Conservation (phyloP, 306 rosid genomes). For the Ormosia semicastrata region DNA sequence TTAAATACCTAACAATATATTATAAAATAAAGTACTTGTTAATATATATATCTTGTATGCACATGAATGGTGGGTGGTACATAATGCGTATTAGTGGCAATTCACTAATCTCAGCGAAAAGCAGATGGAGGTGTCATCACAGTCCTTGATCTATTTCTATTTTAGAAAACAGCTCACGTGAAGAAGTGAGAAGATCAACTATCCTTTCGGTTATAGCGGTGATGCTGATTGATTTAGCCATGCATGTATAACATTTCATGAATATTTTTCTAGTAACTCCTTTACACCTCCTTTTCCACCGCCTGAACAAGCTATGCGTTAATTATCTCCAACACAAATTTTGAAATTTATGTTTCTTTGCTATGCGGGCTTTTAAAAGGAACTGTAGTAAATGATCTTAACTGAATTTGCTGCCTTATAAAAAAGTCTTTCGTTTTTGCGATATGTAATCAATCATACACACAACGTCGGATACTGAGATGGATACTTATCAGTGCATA, state of each 20-base stretch:
- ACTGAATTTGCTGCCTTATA: background rate
- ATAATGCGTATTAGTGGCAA: background rate
- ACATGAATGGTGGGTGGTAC: background rate
- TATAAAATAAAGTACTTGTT: background rate
- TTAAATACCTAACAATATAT: conserved; percentile 17
- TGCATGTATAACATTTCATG: background rate
- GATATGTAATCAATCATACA: background rate
- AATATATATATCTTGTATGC: background rate
- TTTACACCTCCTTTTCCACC: background rate
- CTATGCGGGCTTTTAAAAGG: background rate
- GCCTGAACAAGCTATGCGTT: background rate
- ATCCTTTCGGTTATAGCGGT: too few species aligned
- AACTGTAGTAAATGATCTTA: background rate
- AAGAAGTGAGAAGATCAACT: background rate
- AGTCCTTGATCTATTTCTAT: background rate
- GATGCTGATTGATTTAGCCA: background rate
- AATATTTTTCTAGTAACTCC: background rate
- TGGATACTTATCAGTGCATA: background rate
- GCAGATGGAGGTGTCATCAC: background rate
- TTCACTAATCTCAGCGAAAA: background rate
- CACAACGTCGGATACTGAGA: background rate
- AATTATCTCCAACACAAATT: background rate
- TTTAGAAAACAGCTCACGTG: background rate
- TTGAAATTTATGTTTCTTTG: too few species aligned
- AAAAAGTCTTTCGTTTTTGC: background rate